phyloP scores from a whole-genome alignment of 495 filamentous ascomycete genomes.

The Neurospora sp. region DNA sequence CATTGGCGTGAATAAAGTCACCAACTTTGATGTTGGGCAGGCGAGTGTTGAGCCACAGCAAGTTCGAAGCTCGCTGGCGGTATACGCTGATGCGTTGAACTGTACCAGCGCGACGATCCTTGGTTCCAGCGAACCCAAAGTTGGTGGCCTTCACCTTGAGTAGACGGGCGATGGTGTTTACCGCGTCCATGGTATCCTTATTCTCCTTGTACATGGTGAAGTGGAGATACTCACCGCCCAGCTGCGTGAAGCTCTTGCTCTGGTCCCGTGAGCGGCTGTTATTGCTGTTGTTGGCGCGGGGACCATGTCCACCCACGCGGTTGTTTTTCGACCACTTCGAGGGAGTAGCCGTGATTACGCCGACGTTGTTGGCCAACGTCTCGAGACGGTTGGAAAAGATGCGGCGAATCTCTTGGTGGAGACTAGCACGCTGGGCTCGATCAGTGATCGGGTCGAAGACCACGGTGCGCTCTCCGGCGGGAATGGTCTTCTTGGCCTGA shows the following conservation, averaged over 20 bases:
- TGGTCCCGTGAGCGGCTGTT: constrained; percentile 17
- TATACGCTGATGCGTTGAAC: constrained; percentile 71
- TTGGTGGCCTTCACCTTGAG: constrained; percentile 56
- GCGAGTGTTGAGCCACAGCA: constrained; percentile 51
- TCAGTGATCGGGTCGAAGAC: constrained; percentile 28
- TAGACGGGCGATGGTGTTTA: constrained; percentile 58
- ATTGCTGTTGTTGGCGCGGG: constrained; percentile 9
- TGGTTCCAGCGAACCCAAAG: constrained; percentile 87
- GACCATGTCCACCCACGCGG: constrained; percentile 18
- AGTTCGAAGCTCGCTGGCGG: constrained; percentile 50
- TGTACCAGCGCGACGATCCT: constrained; percentile 84
- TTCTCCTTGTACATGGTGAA: constrained; percentile 97
- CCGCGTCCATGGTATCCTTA: constrained; percentile 91
- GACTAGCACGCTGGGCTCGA: constrained; percentile 23
- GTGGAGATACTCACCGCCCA: constrained; percentile 74
- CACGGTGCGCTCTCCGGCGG: constrained; percentile 13
- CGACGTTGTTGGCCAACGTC: constrained; percentile 15
- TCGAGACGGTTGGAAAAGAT: constrained; percentile 27
- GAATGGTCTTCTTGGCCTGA: constrained; percentile 14
- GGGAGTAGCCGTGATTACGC: constrained; percentile 27
- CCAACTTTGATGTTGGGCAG: constrained; percentile 59
- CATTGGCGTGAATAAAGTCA: constrained; percentile 61
- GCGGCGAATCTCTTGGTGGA: constrained; percentile 39
- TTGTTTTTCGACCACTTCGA: constrained; percentile 20
- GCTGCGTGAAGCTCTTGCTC: constrained; percentile 18